A percentile compares a stretch with the other conserved stretches of the same genome.
These are phyloP conservation scores for Eremomyces bilateralis DNA, from an alignment of 495 filamentous ascomycete genomes.

Conservation along the genomic window DNA sequence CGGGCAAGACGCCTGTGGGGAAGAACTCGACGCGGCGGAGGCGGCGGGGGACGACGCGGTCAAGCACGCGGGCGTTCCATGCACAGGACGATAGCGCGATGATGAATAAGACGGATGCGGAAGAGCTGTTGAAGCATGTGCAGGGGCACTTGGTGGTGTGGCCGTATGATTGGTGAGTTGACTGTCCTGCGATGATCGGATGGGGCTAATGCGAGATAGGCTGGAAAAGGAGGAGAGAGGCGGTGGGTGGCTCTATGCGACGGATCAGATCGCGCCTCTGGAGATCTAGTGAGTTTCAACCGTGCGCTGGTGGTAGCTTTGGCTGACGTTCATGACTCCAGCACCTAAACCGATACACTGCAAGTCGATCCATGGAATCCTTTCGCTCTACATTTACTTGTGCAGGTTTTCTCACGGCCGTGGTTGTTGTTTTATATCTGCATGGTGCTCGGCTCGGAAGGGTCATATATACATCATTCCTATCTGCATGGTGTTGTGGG, in stretches of 20 bases:
- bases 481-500: no score
- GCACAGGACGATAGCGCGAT: constrained; percentile 39
- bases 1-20: constrained; percentile 4
- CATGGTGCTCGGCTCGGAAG: no score
- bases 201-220: no score
- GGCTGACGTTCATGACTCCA: no score
- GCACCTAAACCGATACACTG: no score
- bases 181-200: no score
- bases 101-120: constrained; percentile 47
- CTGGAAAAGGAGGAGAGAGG: constrained; percentile 73
- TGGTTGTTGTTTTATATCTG: no score
- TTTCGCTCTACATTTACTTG: no score
- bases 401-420: no score
- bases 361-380: no score
- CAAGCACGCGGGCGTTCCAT: constrained; percentile 48
- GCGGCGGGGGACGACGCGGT: constrained; percentile 56
- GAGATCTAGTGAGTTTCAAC: constrained; percentile 57
- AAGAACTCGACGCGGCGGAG: constrained; percentile 15
- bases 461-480: no score
- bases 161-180: constrained; percentile 91
- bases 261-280: constrained; percentile 85
- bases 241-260: constrained; percentile 91
- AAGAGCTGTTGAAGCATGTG: constrained; percentile 57
- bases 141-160: constrained; percentile 82
- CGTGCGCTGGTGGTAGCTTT: no score